Conservation (phyloP, 2,329 filamentous ascomycete genomes). For the Zasmidium cellare region DNA sequence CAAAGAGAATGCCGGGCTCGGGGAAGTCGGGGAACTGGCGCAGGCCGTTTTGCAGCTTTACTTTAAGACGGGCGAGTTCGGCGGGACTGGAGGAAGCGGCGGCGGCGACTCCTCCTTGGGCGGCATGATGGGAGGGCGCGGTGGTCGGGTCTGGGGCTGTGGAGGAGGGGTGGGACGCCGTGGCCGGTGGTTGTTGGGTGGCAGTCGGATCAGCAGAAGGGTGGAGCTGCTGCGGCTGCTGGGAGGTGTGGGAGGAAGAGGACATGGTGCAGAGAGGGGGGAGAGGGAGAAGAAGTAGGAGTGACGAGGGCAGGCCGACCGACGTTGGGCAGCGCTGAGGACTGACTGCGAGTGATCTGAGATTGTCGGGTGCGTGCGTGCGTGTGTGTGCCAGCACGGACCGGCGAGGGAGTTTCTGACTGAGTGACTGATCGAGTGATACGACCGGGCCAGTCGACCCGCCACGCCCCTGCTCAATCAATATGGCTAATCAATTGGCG, state of each 20-base stretch:
- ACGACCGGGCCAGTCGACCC: background rate
- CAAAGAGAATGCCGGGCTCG: slow-evolving; percentile 87
- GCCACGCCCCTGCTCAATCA: background rate
- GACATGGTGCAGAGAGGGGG: slow-evolving; percentile 15
- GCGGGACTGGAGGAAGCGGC: slow-evolving; percentile 47
- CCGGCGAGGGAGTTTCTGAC: background rate
- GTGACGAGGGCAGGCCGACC: too few species aligned
- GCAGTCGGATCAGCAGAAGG: slow-evolving; percentile 2
- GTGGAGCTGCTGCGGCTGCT: slow-evolving; percentile 11
- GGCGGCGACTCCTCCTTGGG: slow-evolving; percentile 52
- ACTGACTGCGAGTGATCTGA: background rate
- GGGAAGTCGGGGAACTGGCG: slow-evolving; percentile 92
- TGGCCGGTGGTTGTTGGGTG: slow-evolving; percentile 19
- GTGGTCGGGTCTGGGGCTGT: slow-evolving; percentile 28
- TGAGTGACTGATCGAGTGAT: background rate
- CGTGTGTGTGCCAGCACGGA: background rate
- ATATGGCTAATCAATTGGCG: background rate
- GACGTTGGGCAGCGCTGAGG: background rate
- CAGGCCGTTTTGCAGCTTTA: slow-evolving; percentile 69
- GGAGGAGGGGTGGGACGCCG: slow-evolving; percentile 28
- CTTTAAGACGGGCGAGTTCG: slow-evolving; percentile 57
- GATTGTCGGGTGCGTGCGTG: background rate
- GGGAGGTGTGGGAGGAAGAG: slow-evolving; percentile 7
- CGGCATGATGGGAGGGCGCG: slow-evolving; percentile 35
- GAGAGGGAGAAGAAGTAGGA: background rate